Evolutionary conservation across 2,329 filamentous ascomycete genomes (phyloP).

Genomic region (Verticillium dahliae): DNA sequence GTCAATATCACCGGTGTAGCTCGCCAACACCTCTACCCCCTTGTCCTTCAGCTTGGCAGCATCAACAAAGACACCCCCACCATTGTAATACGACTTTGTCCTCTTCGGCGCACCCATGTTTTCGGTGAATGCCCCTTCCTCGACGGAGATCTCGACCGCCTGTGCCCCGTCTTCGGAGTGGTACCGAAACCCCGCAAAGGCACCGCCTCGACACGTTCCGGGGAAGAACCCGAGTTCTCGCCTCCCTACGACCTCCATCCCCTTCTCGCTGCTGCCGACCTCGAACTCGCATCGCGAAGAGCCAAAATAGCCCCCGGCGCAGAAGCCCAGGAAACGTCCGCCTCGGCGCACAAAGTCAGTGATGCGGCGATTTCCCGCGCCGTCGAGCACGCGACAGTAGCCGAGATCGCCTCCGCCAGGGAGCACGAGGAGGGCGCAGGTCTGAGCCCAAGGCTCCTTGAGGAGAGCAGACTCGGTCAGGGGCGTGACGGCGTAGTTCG

Average conservation of each 20-base stretch:
- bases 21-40: slow-evolving; percentile 76
- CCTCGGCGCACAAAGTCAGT: slow-evolving; percentile 78
- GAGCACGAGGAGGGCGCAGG: slow-evolving; percentile 84
- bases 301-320: slow-evolving; percentile 92
- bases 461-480: slow-evolving; percentile 72
- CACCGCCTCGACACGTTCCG: slow-evolving; percentile 75
- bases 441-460: slow-evolving; percentile 84
- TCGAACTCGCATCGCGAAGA: slow-evolving; percentile 82
- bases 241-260: slow-evolving; percentile 77
- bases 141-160: slow-evolving; percentile 61
- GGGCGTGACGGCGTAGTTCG: slow-evolving; percentile 88
- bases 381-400: slow-evolving; percentile 84
- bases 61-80: slow-evolving; percentile 88
- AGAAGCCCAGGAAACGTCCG: slow-evolving; percentile 83
- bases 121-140: slow-evolving; percentile 50
- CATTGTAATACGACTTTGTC: slow-evolving; percentile 84
- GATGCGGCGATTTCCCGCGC: slow-evolving; percentile 79
- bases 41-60: slow-evolving; percentile 52
- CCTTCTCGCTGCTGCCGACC: slow-evolving; percentile 59
- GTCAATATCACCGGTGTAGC: slow-evolving; percentile 66
- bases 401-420: slow-evolving; percentile 91
- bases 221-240: slow-evolving; percentile 87
- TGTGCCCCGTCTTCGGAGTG: slow-evolving; percentile 78
- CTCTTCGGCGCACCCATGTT: slow-evolving; percentile 42
- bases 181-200: slow-evolving; percentile 87